Conservation (phyloP, 495 filamentous ascomycete genomes). For the Xylaria telfairii region DNA sequence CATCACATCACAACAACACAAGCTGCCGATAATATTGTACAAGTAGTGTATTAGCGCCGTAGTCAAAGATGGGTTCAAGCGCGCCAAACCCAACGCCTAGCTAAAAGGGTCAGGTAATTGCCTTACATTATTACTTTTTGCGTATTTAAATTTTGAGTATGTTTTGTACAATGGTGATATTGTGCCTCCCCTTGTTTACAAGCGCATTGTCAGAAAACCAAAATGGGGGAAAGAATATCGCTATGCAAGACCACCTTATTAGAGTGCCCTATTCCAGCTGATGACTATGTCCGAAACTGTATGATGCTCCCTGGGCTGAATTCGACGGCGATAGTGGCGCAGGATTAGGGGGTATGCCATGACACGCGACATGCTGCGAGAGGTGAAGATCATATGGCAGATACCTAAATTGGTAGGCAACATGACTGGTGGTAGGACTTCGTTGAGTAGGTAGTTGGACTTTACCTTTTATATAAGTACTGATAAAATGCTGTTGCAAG, state of each 20-base stretch:
- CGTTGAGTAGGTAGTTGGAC: slow-evolving; percentile 22
- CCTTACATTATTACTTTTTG: slow-evolving; percentile 1
- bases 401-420: slow-evolving; percentile 7
- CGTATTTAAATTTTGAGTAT: neutral
- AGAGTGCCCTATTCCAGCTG: slow-evolving; percentile 4
- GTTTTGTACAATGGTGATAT: slow-evolving; percentile 5
- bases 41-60: slow-evolving; percentile 14
- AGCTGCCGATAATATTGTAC: neutral
- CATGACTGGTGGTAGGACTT: slow-evolving; percentile 11
- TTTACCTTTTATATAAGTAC: slow-evolving; percentile 27
- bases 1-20: neutral
- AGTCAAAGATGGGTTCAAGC: neutral
- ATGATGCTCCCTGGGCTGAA: neutral
- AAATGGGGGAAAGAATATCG: neutral
- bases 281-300: neutral
- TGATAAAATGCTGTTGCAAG: slow-evolving; percentile 21
- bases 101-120: neutral
- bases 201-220: neutral
- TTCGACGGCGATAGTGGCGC: neutral
- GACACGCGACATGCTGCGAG: neutral
- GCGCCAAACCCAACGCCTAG: neutral
- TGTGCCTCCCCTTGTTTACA: neutral
- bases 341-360: neutral
- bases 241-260: slow-evolving; percentile 10
- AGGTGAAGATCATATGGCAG: neutral